Conservation (phyloP, 2,329 filamentous ascomycete species). For the Cercospora zeina region DNA sequence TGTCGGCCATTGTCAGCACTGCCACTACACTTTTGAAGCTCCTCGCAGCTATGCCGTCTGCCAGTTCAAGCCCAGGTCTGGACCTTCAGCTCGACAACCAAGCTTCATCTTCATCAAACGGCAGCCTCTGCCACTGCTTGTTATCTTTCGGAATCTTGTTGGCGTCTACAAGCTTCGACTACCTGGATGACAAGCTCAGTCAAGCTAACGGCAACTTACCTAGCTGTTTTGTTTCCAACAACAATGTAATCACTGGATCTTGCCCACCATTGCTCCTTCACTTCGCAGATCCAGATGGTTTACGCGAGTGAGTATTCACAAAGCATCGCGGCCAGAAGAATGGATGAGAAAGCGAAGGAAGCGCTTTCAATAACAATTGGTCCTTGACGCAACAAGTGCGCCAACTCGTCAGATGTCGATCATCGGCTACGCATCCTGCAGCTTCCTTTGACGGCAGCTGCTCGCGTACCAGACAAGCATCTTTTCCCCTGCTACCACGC, state of each 20-base stretch:
- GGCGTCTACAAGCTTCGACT: constrained; percentile 13
- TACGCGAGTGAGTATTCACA: background rate
- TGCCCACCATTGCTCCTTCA: background rate
- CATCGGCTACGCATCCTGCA: constrained; percentile 9
- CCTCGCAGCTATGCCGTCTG: background rate
- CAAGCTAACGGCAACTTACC: constrained; percentile 4
- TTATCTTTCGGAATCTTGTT: background rate
- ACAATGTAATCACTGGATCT: background rate
- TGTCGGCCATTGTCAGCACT: background rate
- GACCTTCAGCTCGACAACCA: background rate
- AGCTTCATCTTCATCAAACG: background rate
- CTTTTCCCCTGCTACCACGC: background rate
- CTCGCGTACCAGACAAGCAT: background rate
- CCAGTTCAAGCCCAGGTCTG: background rate
- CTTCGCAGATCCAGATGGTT: too few species aligned
- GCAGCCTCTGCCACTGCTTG: background rate
- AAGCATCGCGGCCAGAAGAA: background rate
- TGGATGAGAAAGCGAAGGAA: background rate
- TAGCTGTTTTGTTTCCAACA: background rate
- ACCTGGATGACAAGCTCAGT: constrained; percentile 3
- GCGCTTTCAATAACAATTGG: background rate
- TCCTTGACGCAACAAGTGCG: constrained; percentile 8
- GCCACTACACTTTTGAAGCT: background rate
- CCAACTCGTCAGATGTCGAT: background rate
- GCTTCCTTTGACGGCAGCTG: background rate